These are phyloP conservation scores for Kwoniella shandongensis DNA, from an alignment of 768 basidiomycete species.

Conservation along the genomic window DNA sequence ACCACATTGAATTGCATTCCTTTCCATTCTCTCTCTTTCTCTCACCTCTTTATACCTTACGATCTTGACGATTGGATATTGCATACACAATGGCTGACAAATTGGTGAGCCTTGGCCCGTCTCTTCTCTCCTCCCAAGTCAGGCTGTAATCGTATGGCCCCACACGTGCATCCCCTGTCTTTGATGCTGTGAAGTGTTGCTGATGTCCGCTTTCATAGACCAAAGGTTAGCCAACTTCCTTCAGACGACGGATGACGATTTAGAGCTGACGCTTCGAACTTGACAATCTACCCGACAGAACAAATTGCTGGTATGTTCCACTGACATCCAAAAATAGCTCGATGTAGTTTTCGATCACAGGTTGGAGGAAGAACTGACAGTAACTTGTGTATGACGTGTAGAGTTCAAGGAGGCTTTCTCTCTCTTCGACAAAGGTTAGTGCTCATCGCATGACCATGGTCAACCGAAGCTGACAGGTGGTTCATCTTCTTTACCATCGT, in stretches of 20 bases:
- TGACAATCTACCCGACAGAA: conserved; percentile 63
- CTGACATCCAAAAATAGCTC: neutral
- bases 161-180: neutral
- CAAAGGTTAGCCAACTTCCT: conserved; percentile 45
- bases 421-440: conserved; percentile 88
- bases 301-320: conserved; percentile 76
- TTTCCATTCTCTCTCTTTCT: conserved; percentile 1
- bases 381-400: conserved; percentile 48
- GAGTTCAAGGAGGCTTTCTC: conserved; percentile 99
- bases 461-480: conserved; percentile 2
- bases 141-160: conserved; percentile 6
- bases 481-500: neutral
- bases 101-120: conserved; percentile 57
- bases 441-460: neutral
- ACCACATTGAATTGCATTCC: too few species aligned
- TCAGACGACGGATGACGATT: too few species aligned
- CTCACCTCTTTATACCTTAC: conserved; percentile 8
- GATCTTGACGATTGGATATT: conserved; percentile 8
- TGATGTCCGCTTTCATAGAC: conserved; percentile 40
- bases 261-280: too few species aligned
- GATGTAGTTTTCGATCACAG: neutral
- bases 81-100: conserved; percentile 59
- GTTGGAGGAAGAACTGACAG: neutral
- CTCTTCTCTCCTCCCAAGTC: conserved; percentile 14
- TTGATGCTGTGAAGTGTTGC: neutral